Base-by-base conservation (phyloP, 2,329 filamentous ascomycete species). In the Penicillium sp. region DNA sequence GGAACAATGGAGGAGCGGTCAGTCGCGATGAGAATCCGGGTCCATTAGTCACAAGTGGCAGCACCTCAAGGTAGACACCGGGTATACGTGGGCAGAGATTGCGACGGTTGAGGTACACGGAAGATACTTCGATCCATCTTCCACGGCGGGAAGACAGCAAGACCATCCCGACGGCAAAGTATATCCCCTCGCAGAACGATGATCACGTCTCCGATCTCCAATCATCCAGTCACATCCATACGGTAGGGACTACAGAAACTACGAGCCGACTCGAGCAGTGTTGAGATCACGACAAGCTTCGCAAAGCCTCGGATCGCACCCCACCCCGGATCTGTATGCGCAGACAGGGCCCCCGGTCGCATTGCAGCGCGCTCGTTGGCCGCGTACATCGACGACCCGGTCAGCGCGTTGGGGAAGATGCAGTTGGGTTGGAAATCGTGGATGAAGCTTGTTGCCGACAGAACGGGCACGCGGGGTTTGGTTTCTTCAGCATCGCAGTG, bases 1-100 rank as follows among this genome's bases (percentile, higher is more conserved):
- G n/a, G n/a, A n/a, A n/a, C n/a, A n/a, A n/a, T n/a, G n/a, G 43
- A 51, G 40, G 21, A 49, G 48, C 48, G 48, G 48, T 51, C 48
- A 51, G 45, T 32, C 34, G 33, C 20, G 26, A 45, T 39, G 27
- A 18, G 14, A 43, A 45, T 40, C 10, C 33, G 31, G 20, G 17
- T 37, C 20, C 32, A 27, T 27, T 27, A n/a, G 25, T 9, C 10
- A 13, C 6, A 27, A 27, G 25, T n/a, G 25, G 25, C 11, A 27
- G 5, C 14, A n/a, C n/a, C n/a, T n/a, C n/a, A n/a, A n/a, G n/a
- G n/a, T n/a, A n/a, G n/a, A n/a, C n/a, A n/a, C n/a, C n/a, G n/a
- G n/a, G n/a, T n/a, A n/a, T n/a, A n/a, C n/a, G n/a, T n/a, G n/a
- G n/a, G n/a, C n/a, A n/a, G n/a, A n/a, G n/a, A n/a, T n/a, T n/a